Evolutionary conservation across 2,329 filamentous ascomycete genomes (phyloP), one percentile per base, ranked within the genome.

Genomic region (Byssothecium circinans): DNA sequence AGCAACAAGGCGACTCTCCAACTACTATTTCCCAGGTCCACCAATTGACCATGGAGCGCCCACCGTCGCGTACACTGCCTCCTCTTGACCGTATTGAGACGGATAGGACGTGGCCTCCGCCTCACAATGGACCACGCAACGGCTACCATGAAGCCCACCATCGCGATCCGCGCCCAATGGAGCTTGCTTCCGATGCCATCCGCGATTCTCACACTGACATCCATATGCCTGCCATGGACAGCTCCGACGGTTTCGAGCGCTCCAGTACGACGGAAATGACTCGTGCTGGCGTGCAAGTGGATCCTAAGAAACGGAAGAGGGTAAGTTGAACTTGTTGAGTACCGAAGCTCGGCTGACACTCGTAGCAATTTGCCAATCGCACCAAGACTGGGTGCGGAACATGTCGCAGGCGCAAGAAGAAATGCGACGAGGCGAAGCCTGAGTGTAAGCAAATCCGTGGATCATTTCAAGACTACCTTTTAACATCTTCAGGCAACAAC

Each of bases 381-480:
- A 96, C 92, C 17, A 97, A 97, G 75, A 96, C 91, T 8, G 91
- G 91, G 25, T 97, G 92, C 70, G 84, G 95, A 73, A 97, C 92
- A 5, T 97, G 92, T 69, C 82, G 92, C 50, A 83, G 84, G 67
- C 82, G 92, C 49, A 97, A 97, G 81, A 97, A 97, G 83, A 97
- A 97, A 74, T 97, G 94, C 67, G 92, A 97, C 67, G 94, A 97
- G 75, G 82, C 82, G 44, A 95, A 95, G 70, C 94, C 94, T 20
- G 85, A 90, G 71, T 97, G 94, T 95, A 78, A 79, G 88, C 52
- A 18, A 8, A 29, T 78, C 18, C n/a, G 34, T 22, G 3, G 15
- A 22, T 18, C 27, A 45, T 38, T 40, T 33, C 23, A 11, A 10
- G 8, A 22, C 6, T 15, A 27, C 43, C 53, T 44, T 54, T 42